A percentile compares a stretch with the other conserved stretches of the same genome.
Evolutionary conservation across 208 protist species (phyloP).

Genomic region (Trypanosoma platydactyli): DNA sequence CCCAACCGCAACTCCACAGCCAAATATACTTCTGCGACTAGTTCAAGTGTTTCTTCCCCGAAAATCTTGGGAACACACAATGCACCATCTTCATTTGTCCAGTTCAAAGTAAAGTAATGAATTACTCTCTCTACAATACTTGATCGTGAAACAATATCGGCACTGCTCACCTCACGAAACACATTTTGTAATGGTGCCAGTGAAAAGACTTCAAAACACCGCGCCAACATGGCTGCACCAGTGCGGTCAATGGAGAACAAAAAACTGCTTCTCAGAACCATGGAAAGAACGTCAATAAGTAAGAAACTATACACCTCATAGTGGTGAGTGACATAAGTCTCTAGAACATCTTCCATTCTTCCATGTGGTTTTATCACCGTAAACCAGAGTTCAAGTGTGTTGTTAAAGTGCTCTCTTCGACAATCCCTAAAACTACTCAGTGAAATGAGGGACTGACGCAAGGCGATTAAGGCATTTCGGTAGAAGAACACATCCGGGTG

Average conservation of each 20-base stretch:
- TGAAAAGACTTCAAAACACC: conserved; percentile 49
- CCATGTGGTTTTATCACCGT: conserved; percentile 59
- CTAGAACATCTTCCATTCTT: conserved; percentile 22
- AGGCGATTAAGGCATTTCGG: conserved; percentile 52
- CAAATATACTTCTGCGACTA: conserved; percentile 33
- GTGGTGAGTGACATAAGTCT: conserved; percentile 60
- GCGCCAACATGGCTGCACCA: conserved; percentile 41
- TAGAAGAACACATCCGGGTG: conserved; percentile 50
- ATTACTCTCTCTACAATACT: conserved; percentile 30
- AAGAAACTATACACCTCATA: conserved; percentile 75
- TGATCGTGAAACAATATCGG: conserved; percentile 6
- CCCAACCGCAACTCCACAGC: conserved; percentile 30
- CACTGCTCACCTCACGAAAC: conserved; percentile 36
- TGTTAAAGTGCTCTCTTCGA: conserved; percentile 63
- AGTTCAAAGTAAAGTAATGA: conserved; percentile 45
- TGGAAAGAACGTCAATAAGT: conserved; percentile 51
- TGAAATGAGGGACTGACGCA: conserved; percentile 65
- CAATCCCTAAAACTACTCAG: conserved; percentile 53
- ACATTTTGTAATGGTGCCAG: conserved; percentile 28
- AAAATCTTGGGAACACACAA: conserved; percentile 31
- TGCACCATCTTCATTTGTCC: conserved; percentile 34
- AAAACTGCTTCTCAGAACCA: conserved; percentile 69
- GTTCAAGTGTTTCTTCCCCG: conserved; percentile 32
- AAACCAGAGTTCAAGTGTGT: conserved; percentile 74
- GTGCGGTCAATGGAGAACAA: conserved; percentile 50